phyloP scores from a whole-genome alignment of 1,284 basidiomycete species.

The Cutaneotrichosporon dermatis region DNA sequence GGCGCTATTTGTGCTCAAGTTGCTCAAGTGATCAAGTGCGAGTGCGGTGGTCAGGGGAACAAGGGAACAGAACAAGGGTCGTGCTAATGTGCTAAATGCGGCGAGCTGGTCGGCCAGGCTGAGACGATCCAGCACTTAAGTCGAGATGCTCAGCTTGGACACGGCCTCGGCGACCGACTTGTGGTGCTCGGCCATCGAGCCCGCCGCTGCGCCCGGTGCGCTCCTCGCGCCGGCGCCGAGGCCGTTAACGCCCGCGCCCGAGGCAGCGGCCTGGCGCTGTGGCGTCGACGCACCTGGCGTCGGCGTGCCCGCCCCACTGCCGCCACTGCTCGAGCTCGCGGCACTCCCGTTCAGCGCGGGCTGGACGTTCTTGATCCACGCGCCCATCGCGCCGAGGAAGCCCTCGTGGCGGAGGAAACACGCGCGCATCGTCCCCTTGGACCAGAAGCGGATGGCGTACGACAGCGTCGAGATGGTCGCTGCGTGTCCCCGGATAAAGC shows the following conservation, averaged over 20 bases:
- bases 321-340: too few species aligned
- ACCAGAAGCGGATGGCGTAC: slow-evolving; percentile 99
- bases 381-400: slow-evolving; percentile 89
- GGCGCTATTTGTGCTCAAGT: too few species aligned
- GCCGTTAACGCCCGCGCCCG: too few species aligned
- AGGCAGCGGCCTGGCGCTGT: neutral
- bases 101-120: too few species aligned
- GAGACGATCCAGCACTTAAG: neutral
- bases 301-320: neutral
- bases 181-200: neutral
- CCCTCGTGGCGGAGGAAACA: slow-evolving; percentile 97
- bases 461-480: slow-evolving; percentile 96
- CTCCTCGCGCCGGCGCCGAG: too few species aligned
- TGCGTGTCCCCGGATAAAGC: slow-evolving; percentile 96
- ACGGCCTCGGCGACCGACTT: neutral
- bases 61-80: too few species aligned
- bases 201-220: neutral
- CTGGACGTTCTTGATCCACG: slow-evolving; percentile 91
- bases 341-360: neutral
- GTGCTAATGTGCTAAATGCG: too few species aligned
- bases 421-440: slow-evolving; percentile 93
- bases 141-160: slow-evolving; percentile 1
- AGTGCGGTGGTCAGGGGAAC: too few species aligned
- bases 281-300: slow-evolving; percentile 55
- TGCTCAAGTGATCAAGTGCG: too few species aligned